These are phyloP conservation scores for Geopyxis carbonaria DNA, from an alignment of 495 filamentous ascomycete genomes.

Conservation along the genomic window DNA sequence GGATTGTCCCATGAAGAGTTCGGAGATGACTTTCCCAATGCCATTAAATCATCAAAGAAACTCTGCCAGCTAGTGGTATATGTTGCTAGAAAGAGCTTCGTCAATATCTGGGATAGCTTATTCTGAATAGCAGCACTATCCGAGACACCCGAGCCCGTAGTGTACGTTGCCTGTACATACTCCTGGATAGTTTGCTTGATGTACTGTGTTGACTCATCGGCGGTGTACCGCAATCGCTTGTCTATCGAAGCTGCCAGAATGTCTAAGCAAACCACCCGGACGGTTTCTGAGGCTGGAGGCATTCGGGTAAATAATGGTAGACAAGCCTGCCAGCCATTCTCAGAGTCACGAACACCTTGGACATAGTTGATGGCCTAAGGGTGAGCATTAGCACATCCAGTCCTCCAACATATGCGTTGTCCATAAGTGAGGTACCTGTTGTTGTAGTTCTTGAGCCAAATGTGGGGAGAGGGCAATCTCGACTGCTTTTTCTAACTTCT, in stretches of 20 bases:
- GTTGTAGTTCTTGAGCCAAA: constrained; percentile 9
- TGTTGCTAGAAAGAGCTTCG: constrained; percentile 68
- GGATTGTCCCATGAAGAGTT: constrained; percentile 43
- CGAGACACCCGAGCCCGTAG: constrained; percentile 34
- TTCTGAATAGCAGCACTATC: constrained; percentile 75
- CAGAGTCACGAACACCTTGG: constrained; percentile 18
- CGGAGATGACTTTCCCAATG: constrained; percentile 41
- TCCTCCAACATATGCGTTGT: too few relatives aligned
- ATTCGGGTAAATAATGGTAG: constrained; percentile 63
- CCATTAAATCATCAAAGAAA: constrained; percentile 76
- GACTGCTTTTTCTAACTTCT: constrained; percentile 24
- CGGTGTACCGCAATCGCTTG: constrained; percentile 41
- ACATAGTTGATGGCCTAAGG: constrained; percentile 22
- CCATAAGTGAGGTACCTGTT: constrained; percentile 12
- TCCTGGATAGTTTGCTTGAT: constrained; percentile 60
- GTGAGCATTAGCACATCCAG: neutral
- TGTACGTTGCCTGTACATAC: constrained; percentile 60
- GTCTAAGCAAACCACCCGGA: constrained; percentile 75
- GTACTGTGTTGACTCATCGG: constrained; percentile 45
- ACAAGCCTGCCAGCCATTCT: constrained; percentile 64
- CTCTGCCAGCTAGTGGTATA: constrained; percentile 71
- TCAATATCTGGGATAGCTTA: constrained; percentile 89
- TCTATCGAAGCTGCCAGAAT: constrained; percentile 82
- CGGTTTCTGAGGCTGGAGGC: constrained; percentile 64
- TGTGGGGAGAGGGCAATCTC: constrained; percentile 16